A percentile compares a stretch with the other conserved stretches of the same genome.
phyloP scores from a whole-genome alignment of 331 rosid genomes.

The Erythrophleum ivorense region DNA sequence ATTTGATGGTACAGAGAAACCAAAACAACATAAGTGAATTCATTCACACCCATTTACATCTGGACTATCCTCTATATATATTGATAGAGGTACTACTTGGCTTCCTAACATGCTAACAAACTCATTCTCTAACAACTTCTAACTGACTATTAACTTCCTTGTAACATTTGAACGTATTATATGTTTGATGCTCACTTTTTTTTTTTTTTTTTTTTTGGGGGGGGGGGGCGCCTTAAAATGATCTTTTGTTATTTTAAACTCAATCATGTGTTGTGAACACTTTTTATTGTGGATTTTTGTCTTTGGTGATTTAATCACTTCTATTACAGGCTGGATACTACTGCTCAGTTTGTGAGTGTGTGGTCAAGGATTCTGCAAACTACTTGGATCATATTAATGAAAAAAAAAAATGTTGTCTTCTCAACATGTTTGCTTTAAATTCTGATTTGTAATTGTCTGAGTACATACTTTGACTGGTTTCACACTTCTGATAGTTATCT shows the following conservation, averaged over 20 bases:
- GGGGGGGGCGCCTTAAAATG: background rate
- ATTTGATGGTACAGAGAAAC: background rate
- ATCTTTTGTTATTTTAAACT: background rate
- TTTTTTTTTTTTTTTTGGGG: no score
- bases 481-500: constrained; percentile 30
- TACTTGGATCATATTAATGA: constrained; percentile 99
- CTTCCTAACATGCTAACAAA: no score
- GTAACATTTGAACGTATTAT: no score
- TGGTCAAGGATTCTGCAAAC: constrained; percentile 98
- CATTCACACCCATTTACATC: no score
- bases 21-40: no score
- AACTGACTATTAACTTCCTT: no score
- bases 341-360: constrained; percentile 97
- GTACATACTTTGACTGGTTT: constrained; percentile 20
- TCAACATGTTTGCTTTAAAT: constrained; percentile 17
- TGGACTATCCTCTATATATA: no score
- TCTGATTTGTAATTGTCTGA: background rate
- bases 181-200: no score
- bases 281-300: background rate
- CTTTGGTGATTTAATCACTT: constrained; percentile 29
- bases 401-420: constrained; percentile 68
- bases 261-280: background rate
- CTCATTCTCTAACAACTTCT: no score
- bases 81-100: no score
- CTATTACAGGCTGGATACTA: constrained; percentile 88